Base-by-base conservation (phyloP, 768 basidiomycete genomes). In the Holtermanniella nyarrowii region DNA sequence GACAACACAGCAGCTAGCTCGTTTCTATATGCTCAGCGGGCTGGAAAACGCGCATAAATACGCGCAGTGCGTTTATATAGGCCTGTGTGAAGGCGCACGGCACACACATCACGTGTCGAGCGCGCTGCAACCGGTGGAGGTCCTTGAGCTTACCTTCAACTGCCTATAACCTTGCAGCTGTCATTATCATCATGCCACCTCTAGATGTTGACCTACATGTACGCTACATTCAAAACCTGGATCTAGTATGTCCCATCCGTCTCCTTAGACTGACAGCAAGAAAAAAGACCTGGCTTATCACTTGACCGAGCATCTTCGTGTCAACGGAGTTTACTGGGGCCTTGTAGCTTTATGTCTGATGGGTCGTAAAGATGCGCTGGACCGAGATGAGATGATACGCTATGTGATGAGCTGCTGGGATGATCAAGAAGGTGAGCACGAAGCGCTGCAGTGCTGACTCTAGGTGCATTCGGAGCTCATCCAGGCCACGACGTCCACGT, bases 311-410 rank as follows among this genome's bases (percentile, higher is more conserved):
- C 95, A 99, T 71, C 78, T 97, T 5, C 85, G 93, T 5, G 76
- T 99, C 72, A 97, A 96, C 70, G 93, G 90, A 1, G 77, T 97
- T 5, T 99, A 95, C 71, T 99, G 95, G 95, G 95, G 89, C 5
- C 75, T 90, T 39, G 88, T 85, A 0, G 89, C 95, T 0, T 74
- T 93, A 2, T 85, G 78, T 31, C 76, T 89, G 43, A 85, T 97
- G 82, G 80, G 78, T 1, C 79, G 78, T 42, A 75, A 80, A 49
- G 84, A 90, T 45, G 88, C 88, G 0, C 74, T 99, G 47, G 79
- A 85, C 59, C 74, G 82, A 39, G 81, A 88, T 22, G 88, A 88
- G 56, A 86, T 86, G 78, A 79, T 97, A 25, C 77, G 77, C 2
- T 97, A 86, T 68, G 88, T 96, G 47, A 79, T 90, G 82, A 83